Evolutionary conservation across 208 protist species (phyloP), one percentile per base, ranked within the genome.

Genomic region (Zelonia costaricensis): DNA sequence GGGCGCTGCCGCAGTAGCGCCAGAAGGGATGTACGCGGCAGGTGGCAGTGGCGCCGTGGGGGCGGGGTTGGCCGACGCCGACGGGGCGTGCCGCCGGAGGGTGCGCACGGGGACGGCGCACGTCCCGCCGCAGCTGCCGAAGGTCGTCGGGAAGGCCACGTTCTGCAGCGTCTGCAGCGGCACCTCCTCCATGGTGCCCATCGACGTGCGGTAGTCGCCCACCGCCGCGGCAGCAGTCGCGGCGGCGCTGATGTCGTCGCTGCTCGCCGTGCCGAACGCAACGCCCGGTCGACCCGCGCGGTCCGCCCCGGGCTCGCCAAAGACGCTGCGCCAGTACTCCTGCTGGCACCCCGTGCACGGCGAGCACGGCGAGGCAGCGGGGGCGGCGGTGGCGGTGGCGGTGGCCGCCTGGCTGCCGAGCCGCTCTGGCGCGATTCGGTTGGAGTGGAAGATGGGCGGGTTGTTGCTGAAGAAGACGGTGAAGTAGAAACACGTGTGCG

Each of bases 381-480:
- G 10, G 6, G 47, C 28, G 18, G 18, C 22, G 38, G 9, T n/a
- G n/a, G n/a, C 6, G 8, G 48, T 16, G 28, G 48, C 5, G 1
- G 3, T 12, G 28, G n/a, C 4, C 1, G 28, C 8, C 22, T 20
- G 4, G 5, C 48, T 36, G 30, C 49, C 53, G 2, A 82, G 49
- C 18, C 71, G 44, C 18, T 68, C 61, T 4, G 47, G 31, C 0
- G 79, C 74, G 25, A 89, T 89, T 13, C 77, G 73, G 53, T 83
- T 89, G 3, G 87, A 91, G 74, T 90, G 76, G 58, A 93, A 93
- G 40, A 93, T 75, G 16, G 84, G 82, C 6, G 73, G 39, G 45
- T 75, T 83, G 66, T 89, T 86, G 73, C 76, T 84, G 22, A 76
- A 76, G 57, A 93, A 91, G 1, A 93, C 76, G 28, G 80, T 79